A percentile compares a stretch with the other conserved stretches of the same genome.
phyloP scores from a whole-genome alignment of 345 rosid genomes.

The Cochlearia excelsa region DNA sequence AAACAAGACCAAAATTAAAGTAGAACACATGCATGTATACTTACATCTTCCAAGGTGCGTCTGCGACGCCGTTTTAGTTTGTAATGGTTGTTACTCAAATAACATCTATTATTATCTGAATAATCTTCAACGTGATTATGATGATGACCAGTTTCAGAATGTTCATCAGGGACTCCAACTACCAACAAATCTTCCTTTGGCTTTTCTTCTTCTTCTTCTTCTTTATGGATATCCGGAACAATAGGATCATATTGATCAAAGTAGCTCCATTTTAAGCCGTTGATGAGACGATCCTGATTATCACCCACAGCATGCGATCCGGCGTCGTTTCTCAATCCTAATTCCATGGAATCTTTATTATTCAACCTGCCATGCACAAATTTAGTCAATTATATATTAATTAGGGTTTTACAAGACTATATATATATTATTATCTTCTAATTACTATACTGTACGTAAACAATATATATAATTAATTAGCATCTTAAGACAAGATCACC shows the following conservation, averaged over 20 bases:
- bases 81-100: conserved; percentile 26
- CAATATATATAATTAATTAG: too few species aligned
- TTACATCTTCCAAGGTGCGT: conserved; percentile 26
- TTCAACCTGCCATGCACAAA: conserved; percentile 3
- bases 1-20: too few species aligned
- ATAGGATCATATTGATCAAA: conserved; percentile 30
- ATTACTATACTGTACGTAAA: too few species aligned
- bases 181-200: neutral
- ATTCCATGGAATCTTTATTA: conserved; percentile 37
- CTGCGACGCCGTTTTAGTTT: conserved; percentile 9
- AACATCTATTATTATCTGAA: conserved; percentile 6
- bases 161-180: conserved; percentile 50
- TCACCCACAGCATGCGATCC: conserved; percentile 15
- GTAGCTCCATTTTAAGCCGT: conserved; percentile 24
- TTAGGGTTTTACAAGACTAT: too few species aligned
- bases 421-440: too few species aligned
- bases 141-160: conserved; percentile 49
- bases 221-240: conserved; percentile 34
- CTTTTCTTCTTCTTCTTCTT: neutral
- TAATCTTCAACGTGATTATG: conserved; percentile 1
- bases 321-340: conserved; percentile 18
- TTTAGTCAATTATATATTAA: too few species aligned
- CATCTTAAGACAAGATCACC: too few species aligned
- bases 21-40: too few species aligned
- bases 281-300: conserved; percentile 9